Evolutionary conservation across 2,329 filamentous ascomycete species (phyloP).

Genomic region (Aureobasidium namibiae): DNA sequence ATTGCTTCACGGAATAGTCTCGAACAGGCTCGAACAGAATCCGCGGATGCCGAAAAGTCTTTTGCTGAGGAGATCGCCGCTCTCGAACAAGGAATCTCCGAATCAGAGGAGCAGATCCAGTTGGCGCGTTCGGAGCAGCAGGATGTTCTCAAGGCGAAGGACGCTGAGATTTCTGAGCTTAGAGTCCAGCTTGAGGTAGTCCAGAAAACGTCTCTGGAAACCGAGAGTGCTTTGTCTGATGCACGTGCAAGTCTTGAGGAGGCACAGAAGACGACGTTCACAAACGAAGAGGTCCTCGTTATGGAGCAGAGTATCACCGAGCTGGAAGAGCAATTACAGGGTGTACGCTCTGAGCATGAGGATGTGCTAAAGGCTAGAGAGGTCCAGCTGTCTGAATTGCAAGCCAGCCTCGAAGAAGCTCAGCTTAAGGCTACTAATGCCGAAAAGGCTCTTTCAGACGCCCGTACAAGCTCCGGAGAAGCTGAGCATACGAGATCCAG

Average conservation of each 20-base stretch:
- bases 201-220: background rate
- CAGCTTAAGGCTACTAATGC: background rate
- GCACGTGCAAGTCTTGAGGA: background rate
- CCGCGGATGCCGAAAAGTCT: background rate
- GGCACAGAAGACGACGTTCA: background rate
- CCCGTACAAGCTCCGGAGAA: no score
- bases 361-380: background rate
- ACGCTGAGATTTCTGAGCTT: slow-evolving; percentile 7
- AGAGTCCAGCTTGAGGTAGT: background rate
- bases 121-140: background rate
- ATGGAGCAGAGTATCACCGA: background rate
- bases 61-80: background rate
- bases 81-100: background rate
- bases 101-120: background rate
- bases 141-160: background rate
- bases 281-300: background rate
- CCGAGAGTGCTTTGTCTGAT: background rate
- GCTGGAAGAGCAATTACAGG: background rate
- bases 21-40: background rate
- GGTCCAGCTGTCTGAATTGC: background rate
- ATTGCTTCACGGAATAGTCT: background rate
- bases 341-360: background rate
- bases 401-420: background rate
- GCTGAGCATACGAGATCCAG: no score
- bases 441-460: background rate